Conservation (phyloP, 768 basidiomycete genomes). For the Cytidiella melzeri region DNA sequence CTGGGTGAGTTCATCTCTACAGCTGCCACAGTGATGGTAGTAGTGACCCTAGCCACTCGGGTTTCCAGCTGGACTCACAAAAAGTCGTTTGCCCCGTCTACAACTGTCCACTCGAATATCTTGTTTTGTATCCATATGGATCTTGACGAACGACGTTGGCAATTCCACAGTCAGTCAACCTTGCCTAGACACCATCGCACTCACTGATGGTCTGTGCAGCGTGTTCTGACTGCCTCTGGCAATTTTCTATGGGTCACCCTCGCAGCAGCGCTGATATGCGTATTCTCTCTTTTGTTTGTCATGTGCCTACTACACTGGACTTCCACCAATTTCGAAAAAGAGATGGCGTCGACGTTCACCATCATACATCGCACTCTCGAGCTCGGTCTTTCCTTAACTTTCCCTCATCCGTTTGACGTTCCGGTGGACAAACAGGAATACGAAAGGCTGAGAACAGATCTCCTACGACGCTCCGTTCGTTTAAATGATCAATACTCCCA, state of each 20-base stretch:
- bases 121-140: constrained; percentile 42
- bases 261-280: constrained; percentile 31
- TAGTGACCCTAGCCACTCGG: constrained; percentile 3
- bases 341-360: constrained; percentile 31
- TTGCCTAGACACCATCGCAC: not conserved
- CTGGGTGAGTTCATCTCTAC: constrained; percentile 22
- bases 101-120: constrained; percentile 39
- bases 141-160: constrained; percentile 34
- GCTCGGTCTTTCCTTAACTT: constrained; percentile 25
- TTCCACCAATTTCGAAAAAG: constrained; percentile 36
- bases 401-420: constrained; percentile 12
- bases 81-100: constrained; percentile 40
- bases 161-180: constrained; percentile 24
- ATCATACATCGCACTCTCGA: constrained; percentile 30
- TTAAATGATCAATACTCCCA: constrained; percentile 38
- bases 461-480: constrained; percentile 31
- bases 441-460: constrained; percentile 19
- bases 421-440: constrained; percentile 12
- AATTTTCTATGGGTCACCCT: constrained; percentile 38
- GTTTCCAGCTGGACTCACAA: constrained; percentile 31
- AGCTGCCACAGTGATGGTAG: not conserved
- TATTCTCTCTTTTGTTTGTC: constrained; percentile 32
- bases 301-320: constrained; percentile 36
- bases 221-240: constrained; percentile 22
- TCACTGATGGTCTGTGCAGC: constrained; percentile 12